Evolutionary conservation across 2,329 filamentous ascomycete genomes (phyloP).

Genomic region (Clarireedia hainanense): DNA sequence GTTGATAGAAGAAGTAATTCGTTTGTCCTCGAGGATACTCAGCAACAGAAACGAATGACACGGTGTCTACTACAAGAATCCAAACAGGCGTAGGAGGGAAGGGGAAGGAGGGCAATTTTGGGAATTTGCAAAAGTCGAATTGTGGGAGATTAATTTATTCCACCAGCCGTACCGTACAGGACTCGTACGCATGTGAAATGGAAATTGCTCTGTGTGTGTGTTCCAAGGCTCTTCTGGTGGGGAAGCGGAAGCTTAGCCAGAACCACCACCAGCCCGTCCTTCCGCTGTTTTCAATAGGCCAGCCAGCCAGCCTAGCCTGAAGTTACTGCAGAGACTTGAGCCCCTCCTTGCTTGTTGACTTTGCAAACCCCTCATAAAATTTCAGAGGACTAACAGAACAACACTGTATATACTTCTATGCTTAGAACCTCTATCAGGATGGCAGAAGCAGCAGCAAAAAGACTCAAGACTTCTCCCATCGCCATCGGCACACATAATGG

Average conservation of each 20-base stretch:
- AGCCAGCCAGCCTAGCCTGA: background rate
- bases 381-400: background rate
- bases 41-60: background rate
- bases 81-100: background rate
- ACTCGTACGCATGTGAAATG: background rate
- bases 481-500: conserved; percentile 84
- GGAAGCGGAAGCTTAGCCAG: background rate
- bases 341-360: background rate
- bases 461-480: conserved; percentile 64
- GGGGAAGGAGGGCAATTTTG: background rate
- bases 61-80: background rate
- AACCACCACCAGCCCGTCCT: background rate
- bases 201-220: background rate
- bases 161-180: background rate
- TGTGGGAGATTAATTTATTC: background rate
- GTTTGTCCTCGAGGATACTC: background rate
- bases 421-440: conserved; percentile 45
- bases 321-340: conserved; percentile 5
- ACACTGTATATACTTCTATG: conserved; percentile 28
- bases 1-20: too few relatives aligned
- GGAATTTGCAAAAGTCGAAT: background rate
- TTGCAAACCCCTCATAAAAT: background rate
- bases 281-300: background rate
- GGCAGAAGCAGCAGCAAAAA: conserved; percentile 69
- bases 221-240: background rate